phyloP scores from a whole-genome alignment of 2,329 filamentous ascomycete genomes.

The Pseudonectria foliicola region DNA sequence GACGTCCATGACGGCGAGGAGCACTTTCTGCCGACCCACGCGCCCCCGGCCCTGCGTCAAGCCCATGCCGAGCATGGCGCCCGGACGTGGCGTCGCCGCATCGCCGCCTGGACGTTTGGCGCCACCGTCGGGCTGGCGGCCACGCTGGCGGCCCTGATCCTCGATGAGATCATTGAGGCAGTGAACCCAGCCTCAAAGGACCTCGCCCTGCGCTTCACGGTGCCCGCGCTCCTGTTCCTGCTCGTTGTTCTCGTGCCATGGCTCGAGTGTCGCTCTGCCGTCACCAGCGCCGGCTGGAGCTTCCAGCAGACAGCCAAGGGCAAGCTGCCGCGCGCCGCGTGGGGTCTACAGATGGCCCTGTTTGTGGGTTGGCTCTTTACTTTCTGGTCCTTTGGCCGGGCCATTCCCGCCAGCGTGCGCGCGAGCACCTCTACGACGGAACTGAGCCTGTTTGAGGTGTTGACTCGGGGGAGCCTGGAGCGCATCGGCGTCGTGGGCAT shows the following conservation, averaged over 20 bases:
- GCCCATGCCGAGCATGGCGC: slow-evolving; percentile 52
- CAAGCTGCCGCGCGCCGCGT: slow-evolving; percentile 51
- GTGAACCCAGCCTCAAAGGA: slow-evolving; percentile 61
- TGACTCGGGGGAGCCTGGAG: slow-evolving; percentile 52
- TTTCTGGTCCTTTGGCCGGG: slow-evolving; percentile 70
- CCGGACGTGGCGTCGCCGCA: slow-evolving; percentile 42
- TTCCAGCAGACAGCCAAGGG: slow-evolving; percentile 53
- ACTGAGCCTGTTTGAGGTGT: slow-evolving; percentile 26
- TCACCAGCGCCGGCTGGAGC: slow-evolving; percentile 51
- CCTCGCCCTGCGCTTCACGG: slow-evolving; percentile 60
- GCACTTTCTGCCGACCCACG: slow-evolving; percentile 54
- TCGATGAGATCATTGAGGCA: slow-evolving; percentile 76
- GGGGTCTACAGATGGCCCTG: slow-evolving; percentile 54
- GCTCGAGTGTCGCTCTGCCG: slow-evolving; percentile 65
- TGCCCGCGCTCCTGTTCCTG: slow-evolving; percentile 63
- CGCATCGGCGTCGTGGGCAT: slow-evolving; percentile 80
- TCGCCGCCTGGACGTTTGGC: slow-evolving; percentile 62
- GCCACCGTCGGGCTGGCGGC: slow-evolving; percentile 69
- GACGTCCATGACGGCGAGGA: slow-evolving; percentile 47
- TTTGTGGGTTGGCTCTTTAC: slow-evolving; percentile 62
- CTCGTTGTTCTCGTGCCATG: slow-evolving; percentile 71
- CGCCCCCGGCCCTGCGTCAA: slow-evolving; percentile 51
- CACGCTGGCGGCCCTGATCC: slow-evolving; percentile 71
- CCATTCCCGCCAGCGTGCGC: slow-evolving; percentile 41
- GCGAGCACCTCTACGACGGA: slow-evolving; percentile 13